Evolutionary conservation across 2,329 filamentous ascomycete species (phyloP).

Genomic region (Pseudogymnoascus destructans): DNA sequence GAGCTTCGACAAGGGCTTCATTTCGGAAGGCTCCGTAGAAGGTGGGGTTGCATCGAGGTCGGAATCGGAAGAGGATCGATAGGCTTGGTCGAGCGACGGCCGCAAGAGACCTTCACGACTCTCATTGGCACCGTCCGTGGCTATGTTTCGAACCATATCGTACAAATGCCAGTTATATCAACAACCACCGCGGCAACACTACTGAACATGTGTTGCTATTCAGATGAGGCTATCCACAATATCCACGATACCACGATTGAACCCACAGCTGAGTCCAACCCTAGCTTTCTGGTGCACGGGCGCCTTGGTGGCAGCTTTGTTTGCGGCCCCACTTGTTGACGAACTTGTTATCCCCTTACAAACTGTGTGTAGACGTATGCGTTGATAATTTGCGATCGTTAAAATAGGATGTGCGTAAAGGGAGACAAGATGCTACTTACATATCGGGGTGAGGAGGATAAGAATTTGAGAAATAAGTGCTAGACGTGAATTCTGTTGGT

Average conservation of each 20-base stretch:
- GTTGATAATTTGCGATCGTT: constrained; percentile 17
- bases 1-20: constrained; percentile 15
- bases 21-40: constrained; percentile 23
- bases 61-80: constrained; percentile 27
- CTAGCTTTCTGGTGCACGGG: background rate
- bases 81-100: constrained; percentile 25
- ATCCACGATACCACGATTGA: background rate
- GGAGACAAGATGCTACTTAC: constrained; percentile 10
- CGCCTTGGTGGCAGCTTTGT: background rate
- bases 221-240: background rate
- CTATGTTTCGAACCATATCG: background rate
- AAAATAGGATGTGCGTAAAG: background rate
- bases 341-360: no score
- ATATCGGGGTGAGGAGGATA: constrained; percentile 25
- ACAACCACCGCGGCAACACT: background rate
- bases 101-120: constrained; percentile 25
- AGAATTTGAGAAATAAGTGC: constrained; percentile 28
- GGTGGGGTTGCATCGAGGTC: constrained; percentile 28
- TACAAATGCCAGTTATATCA: background rate
- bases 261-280: background rate
- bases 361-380: constrained; percentile 25
- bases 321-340: constrained; percentile 2
- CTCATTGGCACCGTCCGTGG: constrained; percentile 12
- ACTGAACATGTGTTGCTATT: background rate
- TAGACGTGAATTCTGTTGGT: constrained; percentile 26